These are phyloP conservation scores for Adansonia madagascariensis DNA, from an alignment of 441 rosid genomes.

Conservation along the genomic window DNA sequence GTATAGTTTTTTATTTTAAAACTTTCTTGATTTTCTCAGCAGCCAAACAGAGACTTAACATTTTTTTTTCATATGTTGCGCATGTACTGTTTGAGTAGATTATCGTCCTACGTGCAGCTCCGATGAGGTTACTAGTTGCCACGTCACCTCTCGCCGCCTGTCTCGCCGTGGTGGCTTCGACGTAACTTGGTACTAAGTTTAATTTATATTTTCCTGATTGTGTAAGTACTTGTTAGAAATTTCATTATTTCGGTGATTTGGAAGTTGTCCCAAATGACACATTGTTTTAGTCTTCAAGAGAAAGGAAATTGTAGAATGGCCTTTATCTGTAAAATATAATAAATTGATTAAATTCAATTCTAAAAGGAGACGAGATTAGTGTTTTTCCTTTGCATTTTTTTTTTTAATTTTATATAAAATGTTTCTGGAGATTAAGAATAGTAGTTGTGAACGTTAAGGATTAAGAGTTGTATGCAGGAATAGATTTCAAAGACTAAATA, in stretches of 20 bases:
- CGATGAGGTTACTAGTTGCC: constrained; percentile 53
- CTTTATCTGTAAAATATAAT: not conserved
- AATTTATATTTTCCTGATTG: not conserved
- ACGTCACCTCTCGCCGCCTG: constrained; percentile 46
- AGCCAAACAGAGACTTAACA: constrained; percentile 25
- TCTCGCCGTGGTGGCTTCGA: constrained; percentile 46
- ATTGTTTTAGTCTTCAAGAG: not conserved
- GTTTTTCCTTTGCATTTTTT: not conserved
- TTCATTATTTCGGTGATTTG: not conserved
- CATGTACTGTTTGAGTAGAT: constrained; percentile 42
- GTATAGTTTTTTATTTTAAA: not conserved
- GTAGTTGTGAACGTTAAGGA: constrained; percentile 14
- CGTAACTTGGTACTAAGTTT: constrained; percentile 50
- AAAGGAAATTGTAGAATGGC: not conserved
- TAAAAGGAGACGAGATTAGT: not conserved
- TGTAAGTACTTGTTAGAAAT: not conserved
- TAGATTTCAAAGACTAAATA: constrained; percentile 44
- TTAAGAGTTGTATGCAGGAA: constrained; percentile 39
- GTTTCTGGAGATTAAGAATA: not conserved
- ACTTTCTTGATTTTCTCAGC: constrained; percentile 37
- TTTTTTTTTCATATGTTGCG: not conserved
- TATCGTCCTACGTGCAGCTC: constrained; percentile 47
- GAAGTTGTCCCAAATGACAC: not conserved
- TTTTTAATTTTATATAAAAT: not conserved
- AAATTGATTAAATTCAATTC: not conserved